These are phyloP conservation scores for Chrysopogon serrulatus DNA, from an alignment of 176 grass and related monocot species.

Conservation along the genomic window DNA sequence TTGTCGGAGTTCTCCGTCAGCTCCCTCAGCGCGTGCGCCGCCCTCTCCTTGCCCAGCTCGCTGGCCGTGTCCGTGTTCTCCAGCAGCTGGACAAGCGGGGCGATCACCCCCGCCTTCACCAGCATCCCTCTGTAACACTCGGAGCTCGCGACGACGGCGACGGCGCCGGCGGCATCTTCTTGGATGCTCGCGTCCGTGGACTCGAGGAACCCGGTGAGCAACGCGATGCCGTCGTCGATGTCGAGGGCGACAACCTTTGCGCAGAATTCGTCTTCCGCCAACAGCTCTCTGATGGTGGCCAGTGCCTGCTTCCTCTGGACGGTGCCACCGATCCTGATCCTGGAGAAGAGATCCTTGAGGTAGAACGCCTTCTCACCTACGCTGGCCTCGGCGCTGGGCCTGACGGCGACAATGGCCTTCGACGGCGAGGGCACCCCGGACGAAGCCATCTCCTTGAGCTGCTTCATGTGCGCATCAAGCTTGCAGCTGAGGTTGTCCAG, in stretches of 20 bases:
- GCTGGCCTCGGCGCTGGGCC: slow-evolving; percentile 40
- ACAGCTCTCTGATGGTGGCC: slow-evolving; percentile 58
- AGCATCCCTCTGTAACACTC: slow-evolving; percentile 59
- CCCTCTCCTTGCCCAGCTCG: slow-evolving; percentile 44
- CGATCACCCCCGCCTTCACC: slow-evolving; percentile 56
- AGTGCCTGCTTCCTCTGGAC: slow-evolving; percentile 46
- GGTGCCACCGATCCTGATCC: slow-evolving; percentile 53
- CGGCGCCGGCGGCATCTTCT: slow-evolving; percentile 56
- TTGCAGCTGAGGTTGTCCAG: slow-evolving; percentile 51
- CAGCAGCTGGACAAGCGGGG: slow-evolving; percentile 61
- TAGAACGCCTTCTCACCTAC: slow-evolving; percentile 65
- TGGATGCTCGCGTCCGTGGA: slow-evolving; percentile 32
- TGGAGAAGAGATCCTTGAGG: slow-evolving; percentile 70
- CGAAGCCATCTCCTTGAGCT: slow-evolving; percentile 39
- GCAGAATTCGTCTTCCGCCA: slow-evolving; percentile 53
- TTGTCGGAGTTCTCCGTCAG: slow-evolving; percentile 95
- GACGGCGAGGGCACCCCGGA: slow-evolving; percentile 21
- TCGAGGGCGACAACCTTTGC: slow-evolving; percentile 50
- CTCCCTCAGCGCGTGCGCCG: slow-evolving; percentile 50
- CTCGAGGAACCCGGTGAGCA: slow-evolving; percentile 74
- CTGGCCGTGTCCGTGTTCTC: slow-evolving; percentile 36
- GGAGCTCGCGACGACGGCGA: slow-evolving; percentile 38
- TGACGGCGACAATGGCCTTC: slow-evolving; percentile 50
- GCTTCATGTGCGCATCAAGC: slow-evolving; percentile 55
- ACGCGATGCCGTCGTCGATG: slow-evolving; percentile 48